These are phyloP conservation scores for Tremella yokohamensis DNA, from an alignment of 768 basidiomycete genomes.

Conservation along the genomic window DNA sequence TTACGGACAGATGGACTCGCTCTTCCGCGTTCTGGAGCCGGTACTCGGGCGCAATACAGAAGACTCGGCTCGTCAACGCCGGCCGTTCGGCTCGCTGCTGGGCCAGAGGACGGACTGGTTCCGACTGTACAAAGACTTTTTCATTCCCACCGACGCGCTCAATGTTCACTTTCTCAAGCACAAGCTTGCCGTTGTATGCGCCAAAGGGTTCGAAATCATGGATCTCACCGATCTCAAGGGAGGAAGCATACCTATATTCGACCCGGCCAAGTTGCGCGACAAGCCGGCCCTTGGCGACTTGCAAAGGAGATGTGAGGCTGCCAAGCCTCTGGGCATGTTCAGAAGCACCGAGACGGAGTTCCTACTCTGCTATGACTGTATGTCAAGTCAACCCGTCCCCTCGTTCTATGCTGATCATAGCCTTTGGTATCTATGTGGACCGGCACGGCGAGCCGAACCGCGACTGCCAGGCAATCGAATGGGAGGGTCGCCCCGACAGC, in stretches of 20 bases:
- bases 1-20: constrained; percentile 65
- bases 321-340: constrained; percentile 85
- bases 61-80: constrained; percentile 54
- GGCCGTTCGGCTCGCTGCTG: constrained; percentile 51
- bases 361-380: constrained; percentile 82
- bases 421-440: constrained; percentile 5
- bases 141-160: constrained; percentile 83
- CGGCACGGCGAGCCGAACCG: constrained; percentile 78
- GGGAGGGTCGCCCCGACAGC: constrained; percentile 86
- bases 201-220: constrained; percentile 97
- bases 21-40: constrained; percentile 96
- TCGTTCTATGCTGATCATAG: background rate
- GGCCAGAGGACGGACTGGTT: constrained; percentile 90
- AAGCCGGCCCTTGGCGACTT: constrained; percentile 64
- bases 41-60: constrained; percentile 86
- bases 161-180: constrained; percentile 89
- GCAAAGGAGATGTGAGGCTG: constrained; percentile 74
- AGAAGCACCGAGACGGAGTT: constrained; percentile 81
- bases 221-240: constrained; percentile 86
- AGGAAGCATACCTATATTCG: constrained; percentile 71
- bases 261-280: constrained; percentile 58
- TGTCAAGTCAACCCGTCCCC: constrained; percentile 21
- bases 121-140: constrained; percentile 89
- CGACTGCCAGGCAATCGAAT: constrained; percentile 69
- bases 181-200: constrained; percentile 86